Conservation (phyloP, 2,329 filamentous ascomycete species). For the Scedosporium minutisporum region DNA sequence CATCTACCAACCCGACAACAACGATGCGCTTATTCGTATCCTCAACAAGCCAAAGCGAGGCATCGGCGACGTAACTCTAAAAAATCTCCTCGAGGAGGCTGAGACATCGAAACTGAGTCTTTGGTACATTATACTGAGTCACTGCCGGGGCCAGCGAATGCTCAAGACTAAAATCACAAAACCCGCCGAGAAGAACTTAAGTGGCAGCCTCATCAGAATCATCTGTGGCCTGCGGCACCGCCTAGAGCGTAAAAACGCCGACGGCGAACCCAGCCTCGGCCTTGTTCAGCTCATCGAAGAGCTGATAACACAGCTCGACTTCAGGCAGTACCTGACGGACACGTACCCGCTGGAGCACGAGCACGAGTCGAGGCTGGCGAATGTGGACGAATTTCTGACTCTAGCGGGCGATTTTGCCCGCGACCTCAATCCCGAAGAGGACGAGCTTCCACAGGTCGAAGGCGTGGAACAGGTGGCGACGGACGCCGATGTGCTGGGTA, state of each 20-base stretch:
- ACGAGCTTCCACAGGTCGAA: slow-evolving; percentile 55
- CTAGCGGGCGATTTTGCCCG: slow-evolving; percentile 64
- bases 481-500: slow-evolving; percentile 55
- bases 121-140: slow-evolving; percentile 60
- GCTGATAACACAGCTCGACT: slow-evolving; percentile 55
- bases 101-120: slow-evolving; percentile 59
- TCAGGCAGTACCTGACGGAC: slow-evolving; percentile 63
- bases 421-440: slow-evolving; percentile 20
- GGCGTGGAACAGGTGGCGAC: slow-evolving; percentile 54
- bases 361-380: slow-evolving; percentile 72
- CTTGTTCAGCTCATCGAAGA: slow-evolving; percentile 41
- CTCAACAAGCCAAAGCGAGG: slow-evolving; percentile 77
- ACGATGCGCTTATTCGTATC: slow-evolving; percentile 73
- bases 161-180: slow-evolving; percentile 40
- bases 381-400: slow-evolving; percentile 77
- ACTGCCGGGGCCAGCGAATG: slow-evolving; percentile 39
- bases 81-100: slow-evolving; percentile 65
- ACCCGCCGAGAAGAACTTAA: slow-evolving; percentile 42
- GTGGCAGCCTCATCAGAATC: slow-evolving; percentile 37
- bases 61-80: slow-evolving; percentile 71
- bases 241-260: slow-evolving; percentile 15
- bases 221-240: slow-evolving; percentile 23
- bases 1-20: slow-evolving; percentile 75
- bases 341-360: slow-evolving; percentile 67
- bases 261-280: slow-evolving; percentile 17